Evolutionary conservation across 2,329 filamentous ascomycete species (phyloP), one percentile per base, ranked within the genome.

Genomic region (Teratosphaeria destructans): DNA sequence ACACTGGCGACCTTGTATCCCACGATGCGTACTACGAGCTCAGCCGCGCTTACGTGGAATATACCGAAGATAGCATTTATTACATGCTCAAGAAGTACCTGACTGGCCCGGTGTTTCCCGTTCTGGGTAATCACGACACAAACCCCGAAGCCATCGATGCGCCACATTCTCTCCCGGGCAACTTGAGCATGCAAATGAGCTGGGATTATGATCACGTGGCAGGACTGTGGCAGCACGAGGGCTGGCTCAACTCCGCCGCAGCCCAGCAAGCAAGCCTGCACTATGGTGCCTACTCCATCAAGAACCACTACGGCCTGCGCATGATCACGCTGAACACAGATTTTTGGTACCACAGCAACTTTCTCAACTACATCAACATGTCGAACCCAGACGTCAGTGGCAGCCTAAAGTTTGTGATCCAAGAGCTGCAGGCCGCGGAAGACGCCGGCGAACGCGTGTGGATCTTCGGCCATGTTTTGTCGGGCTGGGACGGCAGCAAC

Each of bases 201-300:
- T 84, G 82, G 82, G 82, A 83, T 63, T 83, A 80, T 63, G 74
- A 82, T 29, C 81, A 83, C 63, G 73, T 84, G 16, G 75, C 81
- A n/a, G 72, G 71, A 12, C 71, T 84, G 0, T 84, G 82, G 82
- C 72, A 78, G 63, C 77, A 83, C 59, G 79, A 82, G 60, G 79
- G 78, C 19, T 84, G 81, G 81, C 76, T 84, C 56, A 74, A 76
- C 60, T 67, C 69, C 11, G 64, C 72, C 14, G 75, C 76, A 4
- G 79, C 78, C 0, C 68, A 73, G 2, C 66, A 81, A 65, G 81
- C 37, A 2, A 70, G 75, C 3, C 70, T 76, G 6, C 82, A 85
- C 65, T 84, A 84, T 61, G 81, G 77, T 12, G 81, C 77, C 0
- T 84, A 84, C 66, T 79, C 78, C 0, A 74, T 83, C 57, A 78